A percentile compares a stretch with the other conserved stretches of the same genome.
phyloP scores from a whole-genome alignment of 2,329 filamentous ascomycete genomes.

The Aspergillus sp. region DNA sequence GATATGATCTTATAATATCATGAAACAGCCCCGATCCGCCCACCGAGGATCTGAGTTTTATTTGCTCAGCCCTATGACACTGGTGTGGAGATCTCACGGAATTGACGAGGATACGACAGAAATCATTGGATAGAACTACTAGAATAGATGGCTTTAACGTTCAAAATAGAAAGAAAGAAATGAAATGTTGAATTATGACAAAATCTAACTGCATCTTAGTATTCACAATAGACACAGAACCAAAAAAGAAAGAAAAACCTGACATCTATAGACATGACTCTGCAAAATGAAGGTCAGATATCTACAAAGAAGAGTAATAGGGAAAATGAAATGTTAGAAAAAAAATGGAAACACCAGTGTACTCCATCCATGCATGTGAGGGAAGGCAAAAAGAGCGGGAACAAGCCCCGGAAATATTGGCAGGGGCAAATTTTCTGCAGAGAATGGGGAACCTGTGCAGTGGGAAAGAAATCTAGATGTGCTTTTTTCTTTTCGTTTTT shows the following conservation, averaged over 20 bases:
- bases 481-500: not conserved
- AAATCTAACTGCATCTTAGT: not conserved
- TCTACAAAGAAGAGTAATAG: too few species aligned
- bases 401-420: slow-evolving; percentile 1
- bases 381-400: slow-evolving; percentile 4
- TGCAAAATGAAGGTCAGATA: too few species aligned
- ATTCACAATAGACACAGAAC: not conserved
- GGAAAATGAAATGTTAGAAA: not conserved
- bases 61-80: too few species aligned
- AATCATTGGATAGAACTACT: too few species aligned
- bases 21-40: too few species aligned
- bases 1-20: not conserved
- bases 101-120: too few species aligned
- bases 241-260: too few species aligned
- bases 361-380: slow-evolving; percentile 17
- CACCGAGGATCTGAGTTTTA: too few species aligned
- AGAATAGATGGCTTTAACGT: too few species aligned
- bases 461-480: not conserved
- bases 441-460: not conserved
- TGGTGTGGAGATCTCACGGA: too few species aligned
- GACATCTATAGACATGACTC: too few species aligned
- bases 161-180: not conserved
- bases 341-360: not conserved
- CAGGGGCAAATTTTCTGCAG: slow-evolving; percentile 1
- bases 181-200: not conserved